These are phyloP conservation scores for Fusarium anguioides DNA, from an alignment of 2,329 filamentous ascomycete genomes.

Conservation along the genomic window DNA sequence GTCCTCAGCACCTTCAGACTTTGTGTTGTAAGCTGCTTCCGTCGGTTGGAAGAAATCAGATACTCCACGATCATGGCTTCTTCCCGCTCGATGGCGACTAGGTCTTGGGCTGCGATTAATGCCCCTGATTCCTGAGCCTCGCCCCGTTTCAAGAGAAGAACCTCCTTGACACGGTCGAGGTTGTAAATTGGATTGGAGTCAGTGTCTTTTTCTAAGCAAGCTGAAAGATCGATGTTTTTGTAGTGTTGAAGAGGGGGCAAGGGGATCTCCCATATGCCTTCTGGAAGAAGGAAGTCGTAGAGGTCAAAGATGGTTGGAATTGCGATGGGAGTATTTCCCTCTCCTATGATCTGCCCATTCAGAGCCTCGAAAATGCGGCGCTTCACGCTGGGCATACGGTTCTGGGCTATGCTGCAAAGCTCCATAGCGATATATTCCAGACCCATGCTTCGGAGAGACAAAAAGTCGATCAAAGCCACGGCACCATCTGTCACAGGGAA, in stretches of 20 bases:
- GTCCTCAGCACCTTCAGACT: constrained; percentile 77
- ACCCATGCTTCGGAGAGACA: constrained; percentile 79
- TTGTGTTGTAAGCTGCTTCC: constrained; percentile 65
- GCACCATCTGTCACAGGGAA: constrained; percentile 78
- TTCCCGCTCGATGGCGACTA: constrained; percentile 65
- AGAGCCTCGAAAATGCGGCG: constrained; percentile 76
- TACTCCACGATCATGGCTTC: constrained; percentile 70
- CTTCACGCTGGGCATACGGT: constrained; percentile 76
- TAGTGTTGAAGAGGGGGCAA: constrained; percentile 70
- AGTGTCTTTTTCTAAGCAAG: constrained; percentile 70
- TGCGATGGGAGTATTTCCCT: constrained; percentile 72
- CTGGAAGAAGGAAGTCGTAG: constrained; percentile 82
- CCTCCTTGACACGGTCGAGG: constrained; percentile 75
- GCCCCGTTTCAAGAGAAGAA: constrained; percentile 76
- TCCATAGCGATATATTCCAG: constrained; percentile 89
- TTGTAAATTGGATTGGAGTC: constrained; percentile 73
- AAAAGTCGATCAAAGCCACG: constrained; percentile 78
- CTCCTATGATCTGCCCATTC: constrained; percentile 77
- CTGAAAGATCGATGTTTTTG: constrained; percentile 72
- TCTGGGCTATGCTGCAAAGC: constrained; percentile 79
- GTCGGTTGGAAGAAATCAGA: constrained; percentile 71
- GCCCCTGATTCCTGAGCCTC: constrained; percentile 65
- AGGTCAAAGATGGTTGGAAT: constrained; percentile 89
- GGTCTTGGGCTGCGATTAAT: constrained; percentile 62
- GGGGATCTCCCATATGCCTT: constrained; percentile 61